Percentiles rank a stretch among this genome's conserved stretches.
These are phyloP conservation scores for Lichtheimia ramosa DNA, from an alignment of 371 early-diverging fungal genomes.

Conservation along the genomic window DNA sequence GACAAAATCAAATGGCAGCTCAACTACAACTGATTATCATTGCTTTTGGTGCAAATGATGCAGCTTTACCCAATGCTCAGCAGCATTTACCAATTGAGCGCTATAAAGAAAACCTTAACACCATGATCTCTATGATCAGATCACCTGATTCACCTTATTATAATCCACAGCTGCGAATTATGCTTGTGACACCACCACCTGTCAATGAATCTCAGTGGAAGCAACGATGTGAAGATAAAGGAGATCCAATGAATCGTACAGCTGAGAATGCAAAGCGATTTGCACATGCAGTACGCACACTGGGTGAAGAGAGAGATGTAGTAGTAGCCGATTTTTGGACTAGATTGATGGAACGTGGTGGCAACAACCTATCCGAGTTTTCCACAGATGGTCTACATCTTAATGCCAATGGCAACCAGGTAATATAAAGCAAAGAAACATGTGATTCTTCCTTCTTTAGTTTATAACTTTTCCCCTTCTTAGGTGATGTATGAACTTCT, in stretches of 20 bases:
- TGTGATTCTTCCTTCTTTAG: too few relatives aligned
- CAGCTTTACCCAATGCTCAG: constrained; percentile 43
- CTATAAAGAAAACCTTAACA: constrained; percentile 58
- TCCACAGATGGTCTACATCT: constrained; percentile 72
- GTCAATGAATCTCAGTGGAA: constrained; percentile 62
- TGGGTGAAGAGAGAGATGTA: constrained; percentile 15
- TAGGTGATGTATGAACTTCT: constrained; percentile 32
- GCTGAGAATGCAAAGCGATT: constrained; percentile 49
- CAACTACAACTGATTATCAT: constrained; percentile 66
- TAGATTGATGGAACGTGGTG: constrained; percentile 33
- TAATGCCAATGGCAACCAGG: constrained; percentile 55
- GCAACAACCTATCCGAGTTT: constrained; percentile 30
- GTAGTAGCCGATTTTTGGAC: constrained; percentile 64
- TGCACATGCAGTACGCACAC: constrained; percentile 57
- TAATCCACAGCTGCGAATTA: constrained; percentile 56
- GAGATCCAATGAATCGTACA: constrained; percentile 42
- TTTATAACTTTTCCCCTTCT: not conserved
- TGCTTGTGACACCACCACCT: constrained; percentile 81
- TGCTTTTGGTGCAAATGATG: constrained; percentile 87
- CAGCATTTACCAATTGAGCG: constrained; percentile 70
- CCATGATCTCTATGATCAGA: constrained; percentile 55
- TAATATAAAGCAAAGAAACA: constrained; percentile 11
- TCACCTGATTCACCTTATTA: constrained; percentile 51
- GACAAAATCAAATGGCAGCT: constrained; percentile 28
- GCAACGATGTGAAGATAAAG: constrained; percentile 21